Percentiles rank a stretch among this genome's conserved stretches.
phyloP scores from a whole-genome alignment of 2,329 filamentous ascomycete genomes.

The Pseudogymnoascus sp. region DNA sequence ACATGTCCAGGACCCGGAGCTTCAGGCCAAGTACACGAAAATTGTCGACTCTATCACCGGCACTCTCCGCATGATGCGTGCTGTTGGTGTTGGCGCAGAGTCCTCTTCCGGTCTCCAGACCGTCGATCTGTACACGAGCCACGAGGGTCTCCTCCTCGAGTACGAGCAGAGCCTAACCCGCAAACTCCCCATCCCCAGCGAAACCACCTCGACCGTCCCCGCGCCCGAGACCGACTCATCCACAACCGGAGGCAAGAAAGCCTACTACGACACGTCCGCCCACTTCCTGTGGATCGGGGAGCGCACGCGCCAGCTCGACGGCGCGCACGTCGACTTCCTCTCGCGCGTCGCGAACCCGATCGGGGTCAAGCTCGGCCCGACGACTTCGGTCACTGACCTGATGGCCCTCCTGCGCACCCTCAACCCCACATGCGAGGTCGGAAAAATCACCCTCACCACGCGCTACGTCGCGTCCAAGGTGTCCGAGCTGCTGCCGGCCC shows the following conservation, averaged over 20 bases:
- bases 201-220: constrained; percentile 27
- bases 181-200: constrained; percentile 58
- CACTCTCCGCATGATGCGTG: constrained; percentile 88
- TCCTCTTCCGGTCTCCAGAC: constrained; percentile 79
- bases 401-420: constrained; percentile 74
- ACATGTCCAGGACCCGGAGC: constrained; percentile 74
- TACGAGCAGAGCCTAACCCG: constrained; percentile 89
- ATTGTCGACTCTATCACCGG: constrained; percentile 86
- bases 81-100: constrained; percentile 86
- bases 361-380: constrained; percentile 91
- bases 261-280: constrained; percentile 88
- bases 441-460: constrained; percentile 94
- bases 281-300: constrained; percentile 99
- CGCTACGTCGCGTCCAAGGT: constrained; percentile 83
- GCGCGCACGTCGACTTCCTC: constrained; percentile 91
- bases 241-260: constrained; percentile 37
- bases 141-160: constrained; percentile 88
- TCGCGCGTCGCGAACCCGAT: too few species aligned
- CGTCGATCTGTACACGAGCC: constrained; percentile 90
- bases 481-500: constrained; percentile 64
- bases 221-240: constrained; percentile 20
- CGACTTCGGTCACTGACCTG: constrained; percentile 70
- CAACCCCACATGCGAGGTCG: constrained; percentile 74
- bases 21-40: constrained; percentile 78
- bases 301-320: constrained; percentile 85